These are phyloP conservation scores for Yarrowia deformans DNA, from an alignment of 805 yeast species.

Conservation along the genomic window DNA sequence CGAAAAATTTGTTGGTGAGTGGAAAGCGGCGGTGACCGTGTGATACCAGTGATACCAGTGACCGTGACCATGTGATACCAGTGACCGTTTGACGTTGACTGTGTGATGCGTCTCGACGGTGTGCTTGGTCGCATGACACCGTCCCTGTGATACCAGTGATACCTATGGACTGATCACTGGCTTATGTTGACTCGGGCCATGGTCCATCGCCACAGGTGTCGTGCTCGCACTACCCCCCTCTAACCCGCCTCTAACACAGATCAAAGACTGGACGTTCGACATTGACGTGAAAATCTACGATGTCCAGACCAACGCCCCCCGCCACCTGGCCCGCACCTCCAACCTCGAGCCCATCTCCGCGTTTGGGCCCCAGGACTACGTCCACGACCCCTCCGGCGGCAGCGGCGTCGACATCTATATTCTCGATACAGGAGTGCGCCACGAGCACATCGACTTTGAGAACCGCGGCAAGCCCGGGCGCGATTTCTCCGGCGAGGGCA, in stretches of 20 bases:
- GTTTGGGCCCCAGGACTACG: slow-evolving; percentile 54
- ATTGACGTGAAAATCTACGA: slow-evolving; percentile 64
- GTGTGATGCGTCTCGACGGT: too few relatives aligned
- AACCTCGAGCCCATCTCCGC: slow-evolving; percentile 52
- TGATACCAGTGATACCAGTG: not conserved
- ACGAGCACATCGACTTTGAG: slow-evolving; percentile 51
- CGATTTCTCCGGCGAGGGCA: slow-evolving; percentile 60
- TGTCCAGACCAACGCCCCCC: slow-evolving; percentile 60
- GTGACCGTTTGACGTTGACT: too few relatives aligned
- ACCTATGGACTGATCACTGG: too few relatives aligned
- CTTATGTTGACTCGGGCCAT: too few relatives aligned
- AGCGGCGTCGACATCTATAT: slow-evolving; percentile 72
- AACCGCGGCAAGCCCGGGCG: slow-evolving; percentile 76
- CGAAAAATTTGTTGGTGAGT: slow-evolving; percentile 28
- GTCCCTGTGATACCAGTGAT: not conserved
- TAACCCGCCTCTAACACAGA: too few relatives aligned
- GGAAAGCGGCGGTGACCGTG: too few relatives aligned
- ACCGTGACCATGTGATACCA: too few relatives aligned
- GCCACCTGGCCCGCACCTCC: slow-evolving; percentile 51
- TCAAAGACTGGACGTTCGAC: slow-evolving; percentile 52
- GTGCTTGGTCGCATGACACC: too few relatives aligned
- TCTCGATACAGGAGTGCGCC: slow-evolving; percentile 76
- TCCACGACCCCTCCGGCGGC: slow-evolving; percentile 56
- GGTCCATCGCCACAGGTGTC: too few relatives aligned
- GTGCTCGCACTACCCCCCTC: too few relatives aligned